A percentile compares a stretch with the other conserved stretches of the same genome.
Evolutionary conservation across 208 protist species (phyloP).

Genomic region (Crithidia fasciculata): DNA sequence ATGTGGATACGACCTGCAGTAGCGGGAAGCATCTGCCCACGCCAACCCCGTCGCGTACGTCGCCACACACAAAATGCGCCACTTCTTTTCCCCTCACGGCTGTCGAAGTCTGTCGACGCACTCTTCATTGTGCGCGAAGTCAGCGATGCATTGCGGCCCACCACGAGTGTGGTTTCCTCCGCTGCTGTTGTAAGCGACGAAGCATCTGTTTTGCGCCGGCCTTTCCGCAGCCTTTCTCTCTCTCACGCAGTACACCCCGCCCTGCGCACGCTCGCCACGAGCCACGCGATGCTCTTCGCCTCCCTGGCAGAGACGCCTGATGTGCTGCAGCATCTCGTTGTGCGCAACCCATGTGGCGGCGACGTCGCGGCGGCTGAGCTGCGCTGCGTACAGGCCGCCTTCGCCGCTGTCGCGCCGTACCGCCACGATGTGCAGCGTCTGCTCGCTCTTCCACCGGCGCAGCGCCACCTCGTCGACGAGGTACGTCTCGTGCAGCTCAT

Average conservation of each 20-base stretch:
- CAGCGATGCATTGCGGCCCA: too few species aligned
- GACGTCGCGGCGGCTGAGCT: conserved; percentile 24
- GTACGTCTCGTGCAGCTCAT: conserved; percentile 23
- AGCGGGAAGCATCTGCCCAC: background rate
- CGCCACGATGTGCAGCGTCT: conserved; percentile 9
- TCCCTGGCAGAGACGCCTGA: conserved; percentile 32
- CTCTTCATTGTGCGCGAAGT: too few species aligned
- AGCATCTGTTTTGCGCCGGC: background rate
- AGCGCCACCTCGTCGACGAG: conserved; percentile 24
- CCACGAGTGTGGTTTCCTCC: too few species aligned
- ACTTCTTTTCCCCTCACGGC: background rate
- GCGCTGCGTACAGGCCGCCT: conserved; percentile 31
- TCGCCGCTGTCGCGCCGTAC: conserved; percentile 11
- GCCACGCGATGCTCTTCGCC: conserved; percentile 35
- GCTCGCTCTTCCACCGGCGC: conserved; percentile 4
- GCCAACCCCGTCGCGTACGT: background rate
- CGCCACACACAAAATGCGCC: background rate
- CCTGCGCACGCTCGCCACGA: conserved; percentile 12
- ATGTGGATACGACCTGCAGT: background rate
- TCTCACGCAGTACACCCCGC: conserved; percentile 20
- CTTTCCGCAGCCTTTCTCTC: conserved; percentile 25
- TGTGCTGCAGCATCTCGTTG: conserved; percentile 23
- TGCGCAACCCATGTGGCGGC: conserved; percentile 36
- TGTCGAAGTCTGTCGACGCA: too few species aligned
- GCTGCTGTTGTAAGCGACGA: background rate